Evolutionary conservation across 2,329 filamentous ascomycete species (phyloP), one percentile per base, ranked within the genome.

Genomic region (Venturia asperata): DNA sequence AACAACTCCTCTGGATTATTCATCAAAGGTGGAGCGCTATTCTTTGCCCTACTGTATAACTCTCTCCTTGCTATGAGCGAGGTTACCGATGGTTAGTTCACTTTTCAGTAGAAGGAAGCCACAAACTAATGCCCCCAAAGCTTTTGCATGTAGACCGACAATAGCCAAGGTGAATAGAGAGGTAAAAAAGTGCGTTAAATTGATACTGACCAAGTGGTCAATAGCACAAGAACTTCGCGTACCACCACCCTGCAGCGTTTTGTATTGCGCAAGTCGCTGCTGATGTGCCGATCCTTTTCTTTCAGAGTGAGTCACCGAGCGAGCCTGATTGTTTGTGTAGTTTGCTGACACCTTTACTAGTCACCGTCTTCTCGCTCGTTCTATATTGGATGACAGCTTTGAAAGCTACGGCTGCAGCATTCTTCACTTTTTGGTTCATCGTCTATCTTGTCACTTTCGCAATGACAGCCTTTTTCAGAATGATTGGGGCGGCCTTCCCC

Each of bases 191-290:
- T n/a, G n/a, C n/a, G n/a, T n/a, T n/a, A n/a, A n/a, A n/a, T n/a
- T n/a, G n/a, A n/a, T n/a, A n/a, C n/a, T n/a, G n/a, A n/a, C n/a
- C n/a, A n/a, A n/a, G n/a, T n/a, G n/a, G n/a, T n/a, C n/a, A n/a
- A n/a, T n/a, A 86, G 47, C 87, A 89, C 70, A 82, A 84, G 62
- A 82, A 86, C 41, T 89, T 88, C 70, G 86, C 85, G 0, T 88
- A 89, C 73, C 89, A 89, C 71, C 81, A 85, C 19, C 87, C 87
- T 0, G 86, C 85, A 43, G 86, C 87, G 47, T 85, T 58, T 15
- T 60, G 45, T 24, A 27, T 67, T 24, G 60, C 66, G 4, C 49
- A 49, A 21, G 45, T 63, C 24, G 42, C 81, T 9, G 72, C 74
- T 9, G 79, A 81, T 62, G 68, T 81, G 65, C 79, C 80, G 0